A percentile compares a stretch with the other conserved stretches of the same genome.
These are phyloP conservation scores for Geotrichum australiense DNA, from an alignment of 1,139 yeast genomes.

Conservation along the genomic window DNA sequence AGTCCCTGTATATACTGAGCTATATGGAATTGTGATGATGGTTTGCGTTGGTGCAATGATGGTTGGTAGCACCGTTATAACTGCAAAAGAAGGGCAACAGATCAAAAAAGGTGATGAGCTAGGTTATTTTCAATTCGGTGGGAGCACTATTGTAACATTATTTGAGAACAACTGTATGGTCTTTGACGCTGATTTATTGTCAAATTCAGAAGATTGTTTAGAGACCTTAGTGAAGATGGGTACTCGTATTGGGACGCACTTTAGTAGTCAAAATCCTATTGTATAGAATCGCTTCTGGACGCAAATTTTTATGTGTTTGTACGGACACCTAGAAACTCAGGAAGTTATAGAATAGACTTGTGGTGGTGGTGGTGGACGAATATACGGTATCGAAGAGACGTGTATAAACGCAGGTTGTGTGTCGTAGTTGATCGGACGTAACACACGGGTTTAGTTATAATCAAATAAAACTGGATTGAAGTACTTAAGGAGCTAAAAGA, in stretches of 20 bases:
- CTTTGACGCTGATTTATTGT: conserved; percentile 68
- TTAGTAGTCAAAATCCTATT: too few species aligned
- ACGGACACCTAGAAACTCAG: too few species aligned
- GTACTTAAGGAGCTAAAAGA: too few species aligned
- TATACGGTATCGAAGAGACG: too few species aligned
- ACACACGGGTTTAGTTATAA: too few species aligned
- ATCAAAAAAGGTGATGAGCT: conserved; percentile 72
- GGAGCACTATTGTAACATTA: conserved; percentile 71
- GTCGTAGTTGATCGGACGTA: too few species aligned
- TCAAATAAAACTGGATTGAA: too few species aligned
- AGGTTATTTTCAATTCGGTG: conserved; percentile 95
- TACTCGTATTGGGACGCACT: conserved; percentile 86
- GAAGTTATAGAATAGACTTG: too few species aligned
- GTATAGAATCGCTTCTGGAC: too few species aligned
- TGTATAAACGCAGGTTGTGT: too few species aligned
- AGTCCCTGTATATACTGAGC: conserved; percentile 64
- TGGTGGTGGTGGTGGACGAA: too few species aligned
- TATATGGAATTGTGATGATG: conserved; percentile 70
- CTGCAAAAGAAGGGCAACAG: conserved; percentile 53
- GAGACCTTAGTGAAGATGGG: conserved; percentile 88
- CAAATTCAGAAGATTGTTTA: conserved; percentile 59
- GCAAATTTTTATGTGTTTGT: too few species aligned
- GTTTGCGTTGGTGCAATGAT: conserved; percentile 96
- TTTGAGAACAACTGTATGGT: conserved; percentile 40
- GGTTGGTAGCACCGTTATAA: conserved; percentile 86